Base-by-base conservation (phyloP, 495 filamentous ascomycete species). In the Penicillium cinerascens region DNA sequence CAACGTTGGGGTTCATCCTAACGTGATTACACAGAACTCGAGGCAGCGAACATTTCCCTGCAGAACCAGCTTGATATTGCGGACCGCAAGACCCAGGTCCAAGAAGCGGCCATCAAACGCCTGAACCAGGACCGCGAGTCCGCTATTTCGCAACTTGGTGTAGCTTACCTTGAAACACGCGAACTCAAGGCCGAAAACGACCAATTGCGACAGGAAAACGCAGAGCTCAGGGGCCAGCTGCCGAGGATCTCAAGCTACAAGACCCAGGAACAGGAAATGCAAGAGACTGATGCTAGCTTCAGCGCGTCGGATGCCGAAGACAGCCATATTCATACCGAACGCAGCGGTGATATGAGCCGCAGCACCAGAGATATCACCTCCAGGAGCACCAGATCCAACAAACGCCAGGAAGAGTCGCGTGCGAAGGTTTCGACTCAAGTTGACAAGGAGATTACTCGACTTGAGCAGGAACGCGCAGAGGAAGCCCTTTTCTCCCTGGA, bases 101-200 rank as follows among this genome's bases (percentile, higher is more conserved):
- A 82, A n/a, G 83, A 87, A 45, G 77, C 81, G 16, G 72, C 78
- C 6, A 64, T 84, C 37, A 81, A 80, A 50, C 81, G 80, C 25
- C 63, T 87, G 36, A 82, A 78, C 40, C 74, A 79, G 35, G 87
- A 89, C 49, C 75, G 85, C 36, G 84, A 88, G 56, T 79, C 81
- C 46, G 77, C 85, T 6, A 75, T 87, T 23, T 78, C 78, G 26
- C 84, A 88, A 40, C 68, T 88, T 11, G 82, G 77, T 3, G 75
- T 82, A 18, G 83, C 86, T 11, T 85, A 82, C 46, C 72, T 80
- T n/a, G 80, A 80, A 42, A 73, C 75, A 0, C 83, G 87, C 51
- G 82, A 86, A 46, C 65, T 87, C 16, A 86, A 86, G 68, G 61
- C 51, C n/a, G 79, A 82, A 26, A 82, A 79, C 50, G 73, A 78